Evolutionary conservation across 257 asterid species (phyloP).

Genomic region (Solanum ossicruentum): DNA sequence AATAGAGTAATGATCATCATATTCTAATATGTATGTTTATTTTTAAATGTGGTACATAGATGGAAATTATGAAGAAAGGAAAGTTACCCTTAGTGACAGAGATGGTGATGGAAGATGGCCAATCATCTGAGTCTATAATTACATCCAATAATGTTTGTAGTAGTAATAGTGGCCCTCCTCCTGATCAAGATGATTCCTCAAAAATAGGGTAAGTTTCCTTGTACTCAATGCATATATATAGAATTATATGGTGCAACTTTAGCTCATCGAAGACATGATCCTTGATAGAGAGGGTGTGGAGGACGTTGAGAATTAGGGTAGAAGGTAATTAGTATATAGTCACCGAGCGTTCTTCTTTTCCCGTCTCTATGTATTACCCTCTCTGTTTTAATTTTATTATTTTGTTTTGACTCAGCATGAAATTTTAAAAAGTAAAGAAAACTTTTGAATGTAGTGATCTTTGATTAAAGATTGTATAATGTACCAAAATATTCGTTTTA

Average conservation of each 20-base stretch:
- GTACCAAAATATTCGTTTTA: not conserved
- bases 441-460: accelerated
- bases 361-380: not conserved
- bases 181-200: constrained; percentile 20
- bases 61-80: constrained; percentile 12
- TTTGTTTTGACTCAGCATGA: not conserved
- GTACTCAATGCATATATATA: not conserved
- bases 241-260: not conserved
- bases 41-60: not conserved
- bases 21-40: not conserved
- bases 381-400: not conserved
- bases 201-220: constrained; percentile 19
- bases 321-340: not conserved
- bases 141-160: constrained; percentile 12
- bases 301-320: not conserved
- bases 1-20: not conserved
- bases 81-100: not conserved
- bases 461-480: not conserved
- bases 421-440: not conserved
- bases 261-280: not conserved
- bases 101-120: constrained; percentile 22
- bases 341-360: not conserved
- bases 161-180: constrained; percentile 20
- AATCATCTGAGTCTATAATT: constrained; percentile 19
- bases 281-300: not conserved